Base-by-base conservation (phyloP, 768 basidiomycete species). In the Floccularia luteovirens region DNA sequence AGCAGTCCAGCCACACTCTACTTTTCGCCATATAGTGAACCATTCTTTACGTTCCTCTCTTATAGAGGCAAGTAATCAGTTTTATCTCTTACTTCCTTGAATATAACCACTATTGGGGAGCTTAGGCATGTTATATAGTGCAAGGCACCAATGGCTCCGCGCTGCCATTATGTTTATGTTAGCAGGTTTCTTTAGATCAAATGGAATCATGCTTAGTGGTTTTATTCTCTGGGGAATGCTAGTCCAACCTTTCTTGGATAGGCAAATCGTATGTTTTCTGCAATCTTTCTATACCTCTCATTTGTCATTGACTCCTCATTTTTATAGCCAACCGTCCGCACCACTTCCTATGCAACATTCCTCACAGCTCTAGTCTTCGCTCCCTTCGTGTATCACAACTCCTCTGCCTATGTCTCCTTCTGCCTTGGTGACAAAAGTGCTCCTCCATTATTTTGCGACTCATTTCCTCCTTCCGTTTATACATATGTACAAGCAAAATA, bases 1-100 rank as follows among this genome's bases (percentile, higher is more conserved):
- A 87, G 83, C 39, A 89, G 90, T 32, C 92, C 92, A 2, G 72
- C 74, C 0, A 79, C 85, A 0, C 58, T 87, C 16, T 71, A 78
- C 19, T 70, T 82, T 33, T 80, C 82, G 0, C 73, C 85, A 0
- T 94, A 87, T 57, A 78, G 65, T 36, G 94, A 98, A 52, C 87
- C 92, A 0, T 84, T 90, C 57, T 93, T 88, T 58, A 84, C 92
- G 0, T 75, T 75, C 43, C 60, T 86, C 19, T 85, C 90, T 0
- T 94, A 93, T 54, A 66, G 60, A 52, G 90, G 86, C 68, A 53
- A 45, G 63, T 45, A 1, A 44, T 48, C 10, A 34, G 47, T 46
- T 45, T n/a, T 31, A 17, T 14, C 25, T 24, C 16, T 47, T 13
- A 2, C 19, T 35, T 33, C 14, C 12, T 14, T 17, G 23, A 11